Conservation (phyloP, 2,329 filamentous ascomycete genomes). For the Fusarium mangiferae region DNA sequence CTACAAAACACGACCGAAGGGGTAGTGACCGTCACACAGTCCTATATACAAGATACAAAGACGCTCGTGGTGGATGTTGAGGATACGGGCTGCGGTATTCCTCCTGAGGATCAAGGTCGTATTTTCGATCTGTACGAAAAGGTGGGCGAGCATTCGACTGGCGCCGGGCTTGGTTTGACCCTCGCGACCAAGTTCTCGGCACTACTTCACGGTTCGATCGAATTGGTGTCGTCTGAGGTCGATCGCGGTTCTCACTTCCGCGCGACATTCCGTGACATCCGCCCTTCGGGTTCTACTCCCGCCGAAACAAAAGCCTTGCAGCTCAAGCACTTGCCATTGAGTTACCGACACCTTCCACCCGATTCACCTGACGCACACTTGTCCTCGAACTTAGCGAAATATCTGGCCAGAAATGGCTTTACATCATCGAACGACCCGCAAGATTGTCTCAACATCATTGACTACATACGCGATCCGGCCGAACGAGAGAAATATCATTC, state of each 20-base stretch:
- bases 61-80: constrained; percentile 52
- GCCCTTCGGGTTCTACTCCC: neutral
- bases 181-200: constrained; percentile 54
- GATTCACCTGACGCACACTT: neutral
- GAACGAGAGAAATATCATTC: constrained; percentile 1
- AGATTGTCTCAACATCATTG: constrained; percentile 24
- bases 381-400: constrained; percentile 4
- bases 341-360: constrained; percentile 1
- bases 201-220: constrained; percentile 52
- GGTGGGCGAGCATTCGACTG: constrained; percentile 48
- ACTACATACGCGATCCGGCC: constrained; percentile 8
- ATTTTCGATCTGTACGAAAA: constrained; percentile 59
- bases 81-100: constrained; percentile 56
- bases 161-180: constrained; percentile 56
- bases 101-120: constrained; percentile 46
- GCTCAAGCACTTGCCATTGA: neutral
- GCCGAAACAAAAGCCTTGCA: neutral
- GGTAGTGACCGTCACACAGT: constrained; percentile 49
- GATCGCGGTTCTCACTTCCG: constrained; percentile 54
- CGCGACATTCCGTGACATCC: constrained; percentile 30
- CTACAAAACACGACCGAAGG: constrained; percentile 54
- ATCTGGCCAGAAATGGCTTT: constrained; percentile 6
- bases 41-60: constrained; percentile 44
- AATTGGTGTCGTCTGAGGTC: constrained; percentile 49
- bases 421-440: neutral